Percentiles rank a stretch among this genome's conserved stretches.
Conservation (phyloP, 495 filamentous ascomycete genomes). For the Podospora pseudopauciseta region DNA sequence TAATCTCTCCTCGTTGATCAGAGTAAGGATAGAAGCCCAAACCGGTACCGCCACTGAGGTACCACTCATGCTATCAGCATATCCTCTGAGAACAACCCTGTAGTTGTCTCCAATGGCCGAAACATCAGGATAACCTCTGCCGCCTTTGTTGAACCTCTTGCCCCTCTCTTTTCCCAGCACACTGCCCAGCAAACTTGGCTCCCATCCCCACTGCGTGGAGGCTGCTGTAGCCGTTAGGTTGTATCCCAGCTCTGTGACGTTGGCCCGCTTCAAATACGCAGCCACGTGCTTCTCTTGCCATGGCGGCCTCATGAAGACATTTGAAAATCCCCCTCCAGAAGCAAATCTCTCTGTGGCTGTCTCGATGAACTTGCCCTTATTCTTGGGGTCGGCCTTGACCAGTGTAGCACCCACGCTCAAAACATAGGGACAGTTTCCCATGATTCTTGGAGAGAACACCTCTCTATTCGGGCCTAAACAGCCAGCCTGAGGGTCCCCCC, state of each 20-base stretch:
- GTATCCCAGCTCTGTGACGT: constrained; percentile 38
- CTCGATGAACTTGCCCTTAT: constrained; percentile 35
- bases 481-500: constrained; percentile 27
- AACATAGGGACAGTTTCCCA: constrained; percentile 40
- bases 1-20: constrained; percentile 61
- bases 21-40: constrained; percentile 55
- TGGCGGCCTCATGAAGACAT: constrained; percentile 56
- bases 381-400: constrained; percentile 41
- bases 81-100: constrained; percentile 43
- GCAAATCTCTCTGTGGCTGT: constrained; percentile 46
- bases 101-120: constrained; percentile 60
- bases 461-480: constrained; percentile 22
- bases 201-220: constrained; percentile 50
- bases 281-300: constrained; percentile 57
- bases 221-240: constrained; percentile 15
- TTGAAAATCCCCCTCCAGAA: constrained; percentile 66
- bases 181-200: constrained; percentile 55
- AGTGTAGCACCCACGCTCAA: constrained; percentile 34
- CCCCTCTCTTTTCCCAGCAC: constrained; percentile 16
- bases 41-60: constrained; percentile 59
- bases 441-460: constrained; percentile 27
- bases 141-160: constrained; percentile 52
- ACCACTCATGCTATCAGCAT: constrained; percentile 45
- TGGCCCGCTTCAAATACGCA: constrained; percentile 50
- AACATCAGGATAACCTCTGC: constrained; percentile 64